phyloP scores from a whole-genome alignment of 768 basidiomycete genomes.

The Rhizopogon salebrosus region DNA sequence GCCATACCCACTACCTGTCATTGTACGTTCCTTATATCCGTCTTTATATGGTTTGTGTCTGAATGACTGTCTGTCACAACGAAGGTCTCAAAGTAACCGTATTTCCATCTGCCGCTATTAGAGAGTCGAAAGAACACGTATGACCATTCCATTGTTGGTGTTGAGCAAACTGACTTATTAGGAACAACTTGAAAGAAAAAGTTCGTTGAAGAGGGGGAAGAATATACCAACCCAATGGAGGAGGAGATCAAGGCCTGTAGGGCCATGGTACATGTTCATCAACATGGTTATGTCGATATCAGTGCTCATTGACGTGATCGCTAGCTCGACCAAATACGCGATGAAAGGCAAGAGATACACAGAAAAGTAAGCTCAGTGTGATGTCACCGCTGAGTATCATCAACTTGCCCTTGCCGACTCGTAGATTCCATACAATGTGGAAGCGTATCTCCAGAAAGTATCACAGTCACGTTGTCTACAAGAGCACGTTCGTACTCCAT shows the following conservation, averaged over 20 bases:
- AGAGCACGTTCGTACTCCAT: neutral
- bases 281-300: neutral
- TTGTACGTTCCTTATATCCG: neutral
- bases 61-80: neutral
- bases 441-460: constrained; percentile 1
- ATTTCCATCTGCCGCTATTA: neutral
- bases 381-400: neutral
- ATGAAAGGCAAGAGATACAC: neutral
- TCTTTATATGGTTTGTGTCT: neutral
- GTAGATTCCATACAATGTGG: neutral
- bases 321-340: neutral
- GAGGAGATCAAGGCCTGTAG: constrained; percentile 2
- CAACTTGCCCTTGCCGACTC: neutral
- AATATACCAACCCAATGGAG: neutral
- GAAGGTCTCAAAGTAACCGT: neutral
- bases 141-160: neutral
- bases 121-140: neutral
- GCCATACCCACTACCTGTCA: neutral
- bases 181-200: neutral
- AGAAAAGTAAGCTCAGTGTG: neutral
- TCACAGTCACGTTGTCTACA: constrained; percentile 1
- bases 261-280: constrained; percentile 1
- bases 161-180: neutral
- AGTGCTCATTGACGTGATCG: neutral
- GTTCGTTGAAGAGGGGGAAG: neutral